Evolutionary conservation across 768 basidiomycete genomes (phyloP).

Genomic region (Daedalea quercina): DNA sequence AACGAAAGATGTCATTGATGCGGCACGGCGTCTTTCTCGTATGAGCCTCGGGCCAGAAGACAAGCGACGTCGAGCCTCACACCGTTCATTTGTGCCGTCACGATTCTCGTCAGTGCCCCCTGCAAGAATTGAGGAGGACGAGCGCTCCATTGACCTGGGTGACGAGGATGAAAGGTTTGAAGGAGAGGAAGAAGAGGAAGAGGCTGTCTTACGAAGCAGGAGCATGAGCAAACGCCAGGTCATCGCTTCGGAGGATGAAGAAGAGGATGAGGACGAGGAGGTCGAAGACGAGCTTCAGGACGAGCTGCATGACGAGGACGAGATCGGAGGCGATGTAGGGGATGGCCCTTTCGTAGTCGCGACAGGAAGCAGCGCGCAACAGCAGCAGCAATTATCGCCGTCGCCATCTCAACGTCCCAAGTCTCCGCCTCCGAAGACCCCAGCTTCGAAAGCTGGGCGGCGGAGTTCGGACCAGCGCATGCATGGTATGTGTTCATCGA

Average conservation of each 20-base stretch:
- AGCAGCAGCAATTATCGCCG: not conserved
- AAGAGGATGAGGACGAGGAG: constrained; percentile 4
- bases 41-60: not conserved
- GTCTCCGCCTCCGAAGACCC: not conserved
- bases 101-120: not conserved
- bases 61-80: not conserved
- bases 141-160: not conserved
- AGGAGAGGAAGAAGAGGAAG: constrained; percentile 12
- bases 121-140: not conserved
- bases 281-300: not conserved
- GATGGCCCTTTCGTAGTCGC: not conserved
- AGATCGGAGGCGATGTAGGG: not conserved
- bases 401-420: not conserved
- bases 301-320: constrained; percentile 1
- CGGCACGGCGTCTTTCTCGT: not conserved
- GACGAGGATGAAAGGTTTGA: constrained; percentile 3
- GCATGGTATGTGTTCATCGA: not conserved
- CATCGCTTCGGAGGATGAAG: constrained; percentile 9
- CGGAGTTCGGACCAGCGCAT: not conserved
- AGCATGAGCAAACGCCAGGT: constrained; percentile 1
- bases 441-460: not conserved
- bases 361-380: not conserved
- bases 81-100: not conserved
- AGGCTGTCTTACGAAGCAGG: not conserved
- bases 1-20: not conserved